Evolutionary conservation across 2,329 filamentous ascomycete species (phyloP), one percentile per base, ranked within the genome.

Genomic region (Leptographium procerum): DNA sequence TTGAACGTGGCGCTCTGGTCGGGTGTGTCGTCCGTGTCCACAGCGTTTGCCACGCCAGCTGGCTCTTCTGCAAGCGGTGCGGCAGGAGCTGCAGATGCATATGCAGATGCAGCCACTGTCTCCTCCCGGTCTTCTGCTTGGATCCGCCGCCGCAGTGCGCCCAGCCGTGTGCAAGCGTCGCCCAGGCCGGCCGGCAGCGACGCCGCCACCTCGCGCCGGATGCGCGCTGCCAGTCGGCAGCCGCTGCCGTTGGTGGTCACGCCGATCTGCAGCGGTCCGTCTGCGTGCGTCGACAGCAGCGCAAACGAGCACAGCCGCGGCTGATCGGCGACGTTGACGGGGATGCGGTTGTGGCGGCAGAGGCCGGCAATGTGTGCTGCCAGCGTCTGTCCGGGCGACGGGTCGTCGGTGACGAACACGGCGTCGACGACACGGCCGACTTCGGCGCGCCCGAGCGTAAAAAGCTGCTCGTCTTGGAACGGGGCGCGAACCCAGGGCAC

Each of bases 231-330:
- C 33, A 99, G 81, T 72, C 96, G 96, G 76, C 94, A 97, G 1
- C 94, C 94, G 65, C 88, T 86, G 24, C 94, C 92, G 60, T 95
- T 96, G 1, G 94, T 97, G 3, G 94, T 97, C 59, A 99, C 88
- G 61, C 94, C 94, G 61, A 99, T 87, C 69, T 97, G 94, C 47
- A 99, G 78, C 11, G 94, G 92, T 0, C 94, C 94, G 67, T 96
- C 91, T 57, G 82, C 85, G 70, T 97, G 85, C 9, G 89, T 95
- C 28, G 91, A 94, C 52, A 97, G 83, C 56, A 99, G 79, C 6
- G 88, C 87, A 70, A 99, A 96, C 29, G 89, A 89, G 75, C 91
- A 96, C 19, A 97, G 85, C 36, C 83, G 79, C 0, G 92, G 89
- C 0, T 88, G 83, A 73, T 99, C 94, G 61, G 90, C 83, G 29